Percentiles rank a stretch among this genome's conserved stretches.
Evolutionary conservation across 2,329 filamentous ascomycete species (phyloP).

Genomic region (Beauveria brongniartii): DNA sequence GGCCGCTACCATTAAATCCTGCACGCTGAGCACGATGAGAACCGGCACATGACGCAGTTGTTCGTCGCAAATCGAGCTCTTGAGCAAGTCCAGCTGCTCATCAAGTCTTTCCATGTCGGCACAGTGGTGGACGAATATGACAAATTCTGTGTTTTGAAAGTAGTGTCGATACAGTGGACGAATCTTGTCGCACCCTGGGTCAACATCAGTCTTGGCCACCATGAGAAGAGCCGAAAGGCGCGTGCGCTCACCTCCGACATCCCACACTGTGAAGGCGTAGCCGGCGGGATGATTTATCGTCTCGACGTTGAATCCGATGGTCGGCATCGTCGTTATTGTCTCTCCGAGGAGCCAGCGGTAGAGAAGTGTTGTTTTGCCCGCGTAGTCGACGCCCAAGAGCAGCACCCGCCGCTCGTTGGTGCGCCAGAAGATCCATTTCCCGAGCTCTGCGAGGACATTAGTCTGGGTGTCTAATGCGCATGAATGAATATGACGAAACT

Average conservation of each 20-base stretch:
- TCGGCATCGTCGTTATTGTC: constrained; percentile 89
- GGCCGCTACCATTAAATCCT: constrained; percentile 19
- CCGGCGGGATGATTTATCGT: constrained; percentile 40
- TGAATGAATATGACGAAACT: background rate
- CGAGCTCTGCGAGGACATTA: background rate
- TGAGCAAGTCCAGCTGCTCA: constrained; percentile 21
- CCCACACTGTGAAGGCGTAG: constrained; percentile 20
- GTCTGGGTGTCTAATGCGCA: background rate
- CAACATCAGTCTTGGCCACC: background rate
- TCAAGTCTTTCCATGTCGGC: constrained; percentile 17
- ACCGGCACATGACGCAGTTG: constrained; percentile 21
- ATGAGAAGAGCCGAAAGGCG: background rate
- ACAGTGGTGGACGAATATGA: constrained; percentile 24
- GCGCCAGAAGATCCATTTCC: background rate
- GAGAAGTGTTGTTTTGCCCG: constrained; percentile 69
- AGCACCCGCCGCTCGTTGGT: background rate
- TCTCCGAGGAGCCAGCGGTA: constrained; percentile 84
- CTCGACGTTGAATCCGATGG: constrained; percentile 93
- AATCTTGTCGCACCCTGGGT: constrained; percentile 21
- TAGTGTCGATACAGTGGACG: constrained; percentile 21
- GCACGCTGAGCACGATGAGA: constrained; percentile 22
- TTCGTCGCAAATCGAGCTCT: constrained; percentile 15
- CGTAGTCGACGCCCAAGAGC: background rate
- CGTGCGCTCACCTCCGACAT: constrained; percentile 20
- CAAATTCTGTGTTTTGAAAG: constrained; percentile 17